A percentile compares a stretch with the other conserved stretches of the same genome.
Evolutionary conservation across 768 basidiomycete genomes (phyloP).

Genomic region (Suillus tomentosus): DNA sequence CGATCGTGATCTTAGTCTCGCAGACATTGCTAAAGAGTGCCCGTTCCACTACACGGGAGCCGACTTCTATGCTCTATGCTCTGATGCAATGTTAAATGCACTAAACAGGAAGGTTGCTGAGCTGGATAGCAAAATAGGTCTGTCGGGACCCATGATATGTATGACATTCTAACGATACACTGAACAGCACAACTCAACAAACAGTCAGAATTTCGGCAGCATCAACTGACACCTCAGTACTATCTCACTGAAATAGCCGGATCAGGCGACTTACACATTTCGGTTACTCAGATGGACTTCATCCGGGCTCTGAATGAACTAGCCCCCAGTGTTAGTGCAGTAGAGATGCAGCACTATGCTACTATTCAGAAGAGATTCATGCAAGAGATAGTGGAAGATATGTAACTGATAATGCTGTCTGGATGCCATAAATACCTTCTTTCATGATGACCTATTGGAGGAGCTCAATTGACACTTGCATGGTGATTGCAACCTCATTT

Average conservation of each 20-base stretch:
- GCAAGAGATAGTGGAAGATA: too few relatives aligned
- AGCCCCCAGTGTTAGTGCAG: slow-evolving; percentile 79
- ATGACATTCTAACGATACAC: slow-evolving; percentile 11
- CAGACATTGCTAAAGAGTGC: slow-evolving; percentile 66
- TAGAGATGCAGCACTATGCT: slow-evolving; percentile 85
- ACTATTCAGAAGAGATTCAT: slow-evolving; percentile 41
- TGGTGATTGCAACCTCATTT: too few relatives aligned
- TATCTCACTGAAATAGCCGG: slow-evolving; percentile 84
- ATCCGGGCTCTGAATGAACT: slow-evolving; percentile 67
- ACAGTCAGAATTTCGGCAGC: slow-evolving; percentile 39
- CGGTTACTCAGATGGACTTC: slow-evolving; percentile 81
- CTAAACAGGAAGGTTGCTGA: slow-evolving; percentile 86
- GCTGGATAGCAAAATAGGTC: slow-evolving; percentile 77
- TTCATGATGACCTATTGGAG: too few relatives aligned
- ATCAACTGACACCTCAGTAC: slow-evolving; percentile 85
- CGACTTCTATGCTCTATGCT: slow-evolving; percentile 96
- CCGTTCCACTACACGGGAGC: slow-evolving; percentile 97
- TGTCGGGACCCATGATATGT: slow-evolving; percentile 17
- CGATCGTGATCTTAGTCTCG: slow-evolving; percentile 64
- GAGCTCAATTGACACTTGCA: too few relatives aligned
- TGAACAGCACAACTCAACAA: slow-evolving; percentile 49
- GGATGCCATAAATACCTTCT: background rate
- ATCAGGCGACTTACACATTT: slow-evolving; percentile 66
- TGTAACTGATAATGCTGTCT: too few relatives aligned
- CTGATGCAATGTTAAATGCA: slow-evolving; percentile 93